Conservation (phyloP, 139 green algal genomes). For the Chlamydomonas sp. region DNA sequence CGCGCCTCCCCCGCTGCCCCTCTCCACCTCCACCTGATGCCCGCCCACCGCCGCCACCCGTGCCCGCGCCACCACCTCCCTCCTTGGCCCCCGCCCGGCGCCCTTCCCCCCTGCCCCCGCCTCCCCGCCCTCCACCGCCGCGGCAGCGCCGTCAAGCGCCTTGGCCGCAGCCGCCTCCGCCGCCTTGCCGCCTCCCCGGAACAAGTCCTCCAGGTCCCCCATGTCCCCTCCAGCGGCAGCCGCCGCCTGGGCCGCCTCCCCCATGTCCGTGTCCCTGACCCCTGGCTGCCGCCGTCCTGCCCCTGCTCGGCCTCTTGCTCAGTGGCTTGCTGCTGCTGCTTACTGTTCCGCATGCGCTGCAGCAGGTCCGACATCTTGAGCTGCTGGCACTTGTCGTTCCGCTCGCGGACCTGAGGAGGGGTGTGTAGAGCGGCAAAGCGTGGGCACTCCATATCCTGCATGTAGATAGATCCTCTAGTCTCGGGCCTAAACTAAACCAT, state of each 20-base stretch:
- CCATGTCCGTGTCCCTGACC: background rate
- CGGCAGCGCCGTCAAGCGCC: slow-evolving; percentile 7
- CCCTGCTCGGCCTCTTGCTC: too few relatives aligned
- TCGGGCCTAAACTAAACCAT: too few relatives aligned
- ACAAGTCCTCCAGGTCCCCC: slow-evolving; percentile 48
- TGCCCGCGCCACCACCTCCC: background rate
- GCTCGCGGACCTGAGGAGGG: slow-evolving; percentile 69
- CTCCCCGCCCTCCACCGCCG: background rate
- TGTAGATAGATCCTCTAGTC: too few relatives aligned
- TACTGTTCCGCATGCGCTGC: background rate
- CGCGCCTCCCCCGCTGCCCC: too few relatives aligned
- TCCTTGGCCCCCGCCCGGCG: background rate
- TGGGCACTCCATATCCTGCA: background rate
- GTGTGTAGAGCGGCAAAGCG: background rate
- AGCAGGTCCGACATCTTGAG: slow-evolving; percentile 58
- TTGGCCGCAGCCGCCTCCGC: slow-evolving; percentile 22
- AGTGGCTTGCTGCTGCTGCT: too few relatives aligned
- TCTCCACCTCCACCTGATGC: too few relatives aligned
- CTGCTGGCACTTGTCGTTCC: slow-evolving; percentile 84
- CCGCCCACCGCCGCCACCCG: background rate
- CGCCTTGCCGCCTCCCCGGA: background rate
- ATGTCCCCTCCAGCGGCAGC: slow-evolving; percentile 31
- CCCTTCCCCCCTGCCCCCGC: background rate
- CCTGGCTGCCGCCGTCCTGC: slow-evolving; percentile 29
- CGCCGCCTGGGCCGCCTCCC: background rate